Base-by-base conservation (phyloP, 805 yeast species). In the Debaryomyces prosopidis region DNA sequence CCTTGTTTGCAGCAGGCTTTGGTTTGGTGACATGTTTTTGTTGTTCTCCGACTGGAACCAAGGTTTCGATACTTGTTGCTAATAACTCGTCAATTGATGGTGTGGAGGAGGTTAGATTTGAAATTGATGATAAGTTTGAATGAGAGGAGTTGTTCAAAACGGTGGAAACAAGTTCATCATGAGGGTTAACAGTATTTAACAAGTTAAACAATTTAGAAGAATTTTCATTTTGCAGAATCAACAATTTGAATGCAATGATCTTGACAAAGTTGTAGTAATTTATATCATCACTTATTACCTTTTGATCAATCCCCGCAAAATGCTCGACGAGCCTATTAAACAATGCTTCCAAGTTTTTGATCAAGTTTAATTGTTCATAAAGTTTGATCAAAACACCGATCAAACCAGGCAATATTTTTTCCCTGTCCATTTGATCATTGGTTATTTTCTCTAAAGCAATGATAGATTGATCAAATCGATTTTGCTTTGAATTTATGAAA, bases 371-470 rank as follows among this genome's bases (percentile, higher is more conserved):
- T 10, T 59, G 48, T 49, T 79, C 84, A 58, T 77, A 80, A 5
- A 84, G 55, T 11, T 79, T 68, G 8, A 77, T 66, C 23, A 82
- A 61, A 4, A 76, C 63, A 20, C 81, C 79, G 33, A 77, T 67
- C 37, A 85, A 58, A 3, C 80, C 79, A 2, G 87, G 84, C 36
- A 57, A 39, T 2, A 69, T 41, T 17, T 55, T 51, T 46, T 73
- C 75, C 7, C 43, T 41, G 9, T 40, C n/a, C 16, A 60, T 34
- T 28, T 49, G 49, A 15, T 43, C 44, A 0, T 47, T 45, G 30
- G 54, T 50, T 4, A 68, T 45, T 20, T 58, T 53, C 53, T 77
- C 79, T 38, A 79, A 58, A 6, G 70, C 46, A 7, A 55, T 36
- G 10, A 62, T 58, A 1, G 77, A 45, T 53, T 65, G 74, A 42